Percentiles rank a stretch among this genome's conserved stretches.
These are phyloP conservation scores for Raffaelea ambrosiae DNA, from an alignment of 2,329 filamentous ascomycete species.

Conservation along the genomic window DNA sequence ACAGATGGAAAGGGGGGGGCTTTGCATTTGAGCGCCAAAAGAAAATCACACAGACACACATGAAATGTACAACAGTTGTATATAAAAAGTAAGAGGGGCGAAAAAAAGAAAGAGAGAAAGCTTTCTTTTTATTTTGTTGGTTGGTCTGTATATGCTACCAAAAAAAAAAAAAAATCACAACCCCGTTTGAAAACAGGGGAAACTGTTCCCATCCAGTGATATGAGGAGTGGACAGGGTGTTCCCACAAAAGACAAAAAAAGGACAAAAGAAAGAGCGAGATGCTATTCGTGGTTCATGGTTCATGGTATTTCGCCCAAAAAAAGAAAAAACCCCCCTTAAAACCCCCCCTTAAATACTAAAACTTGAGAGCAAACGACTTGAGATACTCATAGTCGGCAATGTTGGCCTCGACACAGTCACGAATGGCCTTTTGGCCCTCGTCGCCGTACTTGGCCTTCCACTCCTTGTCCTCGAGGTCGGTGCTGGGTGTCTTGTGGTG, in stretches of 20 bases:
- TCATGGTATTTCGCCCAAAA: no score
- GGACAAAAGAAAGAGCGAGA: no score
- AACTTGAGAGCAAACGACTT: constrained; percentile 66
- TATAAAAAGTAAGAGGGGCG: neutral
- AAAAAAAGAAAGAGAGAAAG: neutral
- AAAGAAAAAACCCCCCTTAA: no score
- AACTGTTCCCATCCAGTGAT: no score
- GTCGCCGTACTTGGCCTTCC: constrained; percentile 65
- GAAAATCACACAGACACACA: neutral
- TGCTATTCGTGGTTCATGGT: no score
- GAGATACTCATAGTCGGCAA: constrained; percentile 71
- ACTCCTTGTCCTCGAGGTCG: constrained; percentile 62
- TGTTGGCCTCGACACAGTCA: constrained; percentile 61
- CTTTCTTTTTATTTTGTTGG: neutral
- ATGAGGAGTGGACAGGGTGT: no score
- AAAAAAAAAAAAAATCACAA: no score
- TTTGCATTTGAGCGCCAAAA: no score
- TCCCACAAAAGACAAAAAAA: no score
- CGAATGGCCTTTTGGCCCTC: constrained; percentile 63
- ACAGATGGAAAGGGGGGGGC: no score
- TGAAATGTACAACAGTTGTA: constrained; percentile 1
- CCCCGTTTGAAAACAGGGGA: no score
- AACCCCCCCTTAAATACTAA: no score
- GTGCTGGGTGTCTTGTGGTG: constrained; percentile 55
- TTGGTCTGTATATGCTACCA: neutral